Conservation (phyloP, 305 asterid genomes). For the Plantago rigida region DNA sequence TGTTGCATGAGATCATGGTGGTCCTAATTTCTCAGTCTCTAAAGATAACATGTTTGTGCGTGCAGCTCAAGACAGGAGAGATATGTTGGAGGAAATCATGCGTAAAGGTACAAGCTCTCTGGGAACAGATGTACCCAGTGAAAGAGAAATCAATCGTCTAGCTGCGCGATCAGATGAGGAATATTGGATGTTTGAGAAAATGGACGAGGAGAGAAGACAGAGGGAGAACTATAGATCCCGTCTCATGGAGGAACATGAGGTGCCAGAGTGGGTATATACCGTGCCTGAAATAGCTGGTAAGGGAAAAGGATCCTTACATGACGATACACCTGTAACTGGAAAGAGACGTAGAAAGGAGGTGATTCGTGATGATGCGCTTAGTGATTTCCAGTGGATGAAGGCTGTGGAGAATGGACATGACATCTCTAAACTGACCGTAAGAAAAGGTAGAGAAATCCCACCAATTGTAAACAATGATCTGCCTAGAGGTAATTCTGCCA, state of each 20-base stretch:
- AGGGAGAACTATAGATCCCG: conserved; percentile 80
- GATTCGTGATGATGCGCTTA: conserved; percentile 58
- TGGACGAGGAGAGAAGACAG: conserved; percentile 89
- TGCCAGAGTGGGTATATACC: conserved; percentile 85
- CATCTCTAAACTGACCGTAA: conserved; percentile 33
- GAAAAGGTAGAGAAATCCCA: conserved; percentile 39
- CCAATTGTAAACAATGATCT: conserved; percentile 28
- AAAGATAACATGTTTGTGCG: too few species aligned
- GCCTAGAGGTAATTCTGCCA: conserved; percentile 22
- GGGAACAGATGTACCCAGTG: conserved; percentile 94
- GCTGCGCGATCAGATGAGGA: conserved; percentile 96
- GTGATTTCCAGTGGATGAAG: conserved; percentile 61
- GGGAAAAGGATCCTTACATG: conserved; percentile 46
- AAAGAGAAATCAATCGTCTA: conserved; percentile 86
- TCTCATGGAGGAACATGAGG: conserved; percentile 94
- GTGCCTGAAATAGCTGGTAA: conserved; percentile 46
- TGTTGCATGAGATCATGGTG: too few species aligned
- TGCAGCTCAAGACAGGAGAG: conserved; percentile 95
- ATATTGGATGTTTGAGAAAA: conserved; percentile 85
- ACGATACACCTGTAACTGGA: conserved; percentile 56
- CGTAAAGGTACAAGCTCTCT: conserved; percentile 80
- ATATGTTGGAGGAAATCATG: conserved; percentile 91
- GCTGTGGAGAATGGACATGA: conserved; percentile 67
- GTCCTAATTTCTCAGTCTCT: too few species aligned
- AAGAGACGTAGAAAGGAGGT: conserved; percentile 87